Conservation (phyloP, 441 rosid species). For the Gossypium davidsonii region DNA sequence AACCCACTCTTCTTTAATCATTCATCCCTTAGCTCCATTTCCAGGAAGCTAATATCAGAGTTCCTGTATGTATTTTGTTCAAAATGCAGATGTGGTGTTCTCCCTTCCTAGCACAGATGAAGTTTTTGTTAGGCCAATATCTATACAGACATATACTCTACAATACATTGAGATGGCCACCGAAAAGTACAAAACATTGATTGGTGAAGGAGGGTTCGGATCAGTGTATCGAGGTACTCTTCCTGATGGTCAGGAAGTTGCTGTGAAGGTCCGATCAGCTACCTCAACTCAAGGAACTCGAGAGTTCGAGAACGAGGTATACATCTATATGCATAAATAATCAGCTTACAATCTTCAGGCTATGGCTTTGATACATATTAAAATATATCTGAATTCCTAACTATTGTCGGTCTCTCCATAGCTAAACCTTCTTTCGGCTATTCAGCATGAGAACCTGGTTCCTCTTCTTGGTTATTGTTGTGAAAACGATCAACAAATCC, state of each 20-base stretch:
- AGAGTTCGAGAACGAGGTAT: constrained; percentile 76
- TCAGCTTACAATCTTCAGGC: not conserved
- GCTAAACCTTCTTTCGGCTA: constrained; percentile 65
- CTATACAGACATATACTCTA: constrained; percentile 41
- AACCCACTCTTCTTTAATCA: not conserved
- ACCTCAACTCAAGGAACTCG: constrained; percentile 73
- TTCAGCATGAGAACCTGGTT: constrained; percentile 60
- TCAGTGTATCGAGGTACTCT: constrained; percentile 61
- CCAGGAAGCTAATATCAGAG: not conserved
- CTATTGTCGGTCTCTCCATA: constrained; percentile 22
- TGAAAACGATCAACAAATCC: constrained; percentile 69
- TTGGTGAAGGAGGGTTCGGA: constrained; percentile 80
- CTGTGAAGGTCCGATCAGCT: constrained; percentile 73
- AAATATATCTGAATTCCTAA: constrained; percentile 8
- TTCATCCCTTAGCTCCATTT: not conserved
- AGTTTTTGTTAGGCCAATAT: constrained; percentile 35
- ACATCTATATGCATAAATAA: not conserved
- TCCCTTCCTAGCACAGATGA: constrained; percentile 41
- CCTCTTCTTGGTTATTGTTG: constrained; percentile 69
- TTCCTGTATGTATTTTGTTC: not conserved
- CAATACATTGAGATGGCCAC: constrained; percentile 46
- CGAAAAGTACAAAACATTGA: constrained; percentile 44
- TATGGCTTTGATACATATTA: not conserved
- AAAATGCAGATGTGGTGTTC: constrained; percentile 49
- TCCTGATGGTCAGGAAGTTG: constrained; percentile 64